phyloP scores from a whole-genome alignment of 2,329 filamentous ascomycete genomes.

The Sclerotinia trifoliorum region DNA sequence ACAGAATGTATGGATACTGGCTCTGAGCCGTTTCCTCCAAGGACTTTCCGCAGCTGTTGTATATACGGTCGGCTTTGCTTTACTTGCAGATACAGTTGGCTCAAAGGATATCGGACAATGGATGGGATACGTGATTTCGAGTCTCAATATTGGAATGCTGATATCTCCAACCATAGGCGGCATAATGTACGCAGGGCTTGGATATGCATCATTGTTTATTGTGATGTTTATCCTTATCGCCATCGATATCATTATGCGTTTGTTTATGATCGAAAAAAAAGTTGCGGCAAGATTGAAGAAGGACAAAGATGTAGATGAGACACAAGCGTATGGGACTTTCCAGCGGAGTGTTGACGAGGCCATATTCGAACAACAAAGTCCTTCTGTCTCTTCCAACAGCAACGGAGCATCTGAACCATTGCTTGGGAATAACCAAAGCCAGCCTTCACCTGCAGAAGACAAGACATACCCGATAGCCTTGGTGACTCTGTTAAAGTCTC shows the following conservation, averaged over 20 bases:
- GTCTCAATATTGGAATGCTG: conserved; percentile 56
- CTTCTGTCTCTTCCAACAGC: neutral
- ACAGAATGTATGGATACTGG: conserved; percentile 6
- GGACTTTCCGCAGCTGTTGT: conserved; percentile 61
- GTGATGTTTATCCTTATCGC: conserved; percentile 55
- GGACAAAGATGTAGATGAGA: neutral
- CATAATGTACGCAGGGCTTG: conserved; percentile 40
- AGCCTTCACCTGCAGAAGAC: conserved; percentile 19
- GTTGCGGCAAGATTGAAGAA: conserved; percentile 46
- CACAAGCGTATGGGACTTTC: conserved; percentile 12
- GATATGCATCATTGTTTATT: conserved; percentile 59
- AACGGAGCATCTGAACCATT: neutral
- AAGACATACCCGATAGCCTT: conserved; percentile 31
- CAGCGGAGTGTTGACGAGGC: conserved; percentile 3
- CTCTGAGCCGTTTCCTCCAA: conserved; percentile 23
- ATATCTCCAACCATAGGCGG: conserved; percentile 46
- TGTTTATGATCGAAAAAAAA: conserved; percentile 58
- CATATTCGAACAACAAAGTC: neutral
- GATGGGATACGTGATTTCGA: conserved; percentile 59
- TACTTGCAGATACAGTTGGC: conserved; percentile 68
- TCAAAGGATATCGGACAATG: conserved; percentile 57
- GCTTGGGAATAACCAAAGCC: conserved; percentile 24
- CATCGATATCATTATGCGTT: conserved; percentile 52
- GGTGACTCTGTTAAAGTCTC: conserved; percentile 42
- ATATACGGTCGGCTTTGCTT: conserved; percentile 68